A percentile compares a stretch with the other conserved stretches of the same genome.
Evolutionary conservation across 2,329 filamentous ascomycete species (phyloP).

Genomic region (Colletotrichum siamense): DNA sequence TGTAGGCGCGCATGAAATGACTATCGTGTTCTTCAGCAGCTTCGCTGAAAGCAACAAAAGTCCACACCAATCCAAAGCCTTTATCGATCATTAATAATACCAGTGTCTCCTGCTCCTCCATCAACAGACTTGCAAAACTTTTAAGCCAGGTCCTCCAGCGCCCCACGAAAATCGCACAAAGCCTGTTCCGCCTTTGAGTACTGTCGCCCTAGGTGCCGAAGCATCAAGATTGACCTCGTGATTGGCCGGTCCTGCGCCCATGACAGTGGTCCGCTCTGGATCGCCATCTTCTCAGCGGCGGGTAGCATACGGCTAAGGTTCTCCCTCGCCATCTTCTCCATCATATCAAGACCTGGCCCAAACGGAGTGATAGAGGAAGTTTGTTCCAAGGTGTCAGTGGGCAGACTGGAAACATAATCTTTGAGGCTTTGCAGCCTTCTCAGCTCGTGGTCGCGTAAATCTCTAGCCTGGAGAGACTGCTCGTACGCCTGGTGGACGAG

Average conservation of each 20-base stretch:
- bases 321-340: neutral
- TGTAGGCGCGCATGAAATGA: neutral
- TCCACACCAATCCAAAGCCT: neutral
- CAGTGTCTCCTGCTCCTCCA: neutral
- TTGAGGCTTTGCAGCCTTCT: neutral
- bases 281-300: neutral
- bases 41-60: neutral
- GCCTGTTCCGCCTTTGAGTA: neutral
- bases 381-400: neutral
- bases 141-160: neutral
- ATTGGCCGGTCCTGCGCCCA: neutral
- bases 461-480: neutral
- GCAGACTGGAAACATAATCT: neutral
- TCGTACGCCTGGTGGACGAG: neutral
- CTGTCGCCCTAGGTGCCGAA: neutral
- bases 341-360: neutral
- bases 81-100: neutral
- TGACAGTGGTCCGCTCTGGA: neutral
- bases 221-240: neutral
- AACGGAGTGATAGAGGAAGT: neutral
- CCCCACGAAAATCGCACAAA: neutral
- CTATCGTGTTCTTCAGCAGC: neutral
- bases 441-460: neutral
- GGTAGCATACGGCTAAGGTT: neutral
- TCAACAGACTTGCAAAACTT: neutral